Evolutionary conservation across 2,329 filamentous ascomycete genomes (phyloP), one percentile per base, ranked within the genome.

Genomic region (Ophiostoma piceae): DNA sequence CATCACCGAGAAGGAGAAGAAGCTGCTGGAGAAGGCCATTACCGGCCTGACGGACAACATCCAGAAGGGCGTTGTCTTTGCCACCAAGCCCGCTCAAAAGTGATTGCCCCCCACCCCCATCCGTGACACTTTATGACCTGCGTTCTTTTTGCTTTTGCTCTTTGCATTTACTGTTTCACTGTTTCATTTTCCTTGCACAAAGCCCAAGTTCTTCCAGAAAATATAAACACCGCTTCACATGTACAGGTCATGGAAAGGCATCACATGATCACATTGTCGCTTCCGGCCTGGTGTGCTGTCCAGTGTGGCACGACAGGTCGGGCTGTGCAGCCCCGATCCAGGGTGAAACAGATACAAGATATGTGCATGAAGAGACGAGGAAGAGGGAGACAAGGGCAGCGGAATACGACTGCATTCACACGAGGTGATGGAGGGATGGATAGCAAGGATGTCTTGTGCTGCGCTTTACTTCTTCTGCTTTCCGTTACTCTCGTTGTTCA

Each of bases 31-130:
- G 76, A 89, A 87, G 77, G 88, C 86, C 79, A 85, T 91, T 79
- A 84, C 87, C 76, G 94, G 90, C 75, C 88, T 98, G 73, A 91
- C 93, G 85, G 90, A 88, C 83, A 98, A 98, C 84, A 97, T 99
- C 79, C 83, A 87, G 78, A 97, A 98, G 88, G 95, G 95, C 79
- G 84, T 97, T 78, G 88, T 89, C 79, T 99, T 98, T 79, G 90
- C 90, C 81, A 86, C 91, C 84, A 94, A 90, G 86, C 88, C 92
- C 79, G 90, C 92, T 79, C 88, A 92, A 88, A 94, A 94, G 91
- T 94, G 88, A 92, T 84, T 81, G 75, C 74, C 77, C 77, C 77
- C 79, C 66, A n/a, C 47, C 51, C 68, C 32, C 16, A 54, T 68
- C 7, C 57, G 51, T 66, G 35, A 16, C 26, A 32, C 54, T 35